Conservation (phyloP, 2,329 filamentous ascomycete species). For the Penicillium sp. region DNA sequence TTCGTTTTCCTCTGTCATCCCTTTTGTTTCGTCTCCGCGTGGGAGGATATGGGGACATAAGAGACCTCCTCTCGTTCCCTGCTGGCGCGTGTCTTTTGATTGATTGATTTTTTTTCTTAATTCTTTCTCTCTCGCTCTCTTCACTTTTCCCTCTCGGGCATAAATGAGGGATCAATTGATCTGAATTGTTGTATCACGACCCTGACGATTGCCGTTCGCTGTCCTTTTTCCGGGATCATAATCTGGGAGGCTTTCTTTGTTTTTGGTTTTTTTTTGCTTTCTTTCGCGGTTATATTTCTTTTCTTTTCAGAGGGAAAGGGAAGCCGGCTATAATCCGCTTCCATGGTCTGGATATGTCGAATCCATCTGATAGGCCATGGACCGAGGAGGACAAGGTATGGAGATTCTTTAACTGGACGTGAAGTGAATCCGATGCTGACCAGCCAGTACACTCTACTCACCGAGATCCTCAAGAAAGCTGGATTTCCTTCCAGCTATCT, state of each 20-base stretch:
- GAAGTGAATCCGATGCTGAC: conserved; percentile 7
- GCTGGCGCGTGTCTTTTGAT: conserved; percentile 12
- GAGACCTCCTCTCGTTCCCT: conserved; percentile 15
- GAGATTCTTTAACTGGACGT: neutral
- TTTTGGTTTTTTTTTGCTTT: conserved; percentile 12
- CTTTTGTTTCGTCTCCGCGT: conserved; percentile 9
- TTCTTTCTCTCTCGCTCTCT: conserved; percentile 10
- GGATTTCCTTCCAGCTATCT: conserved; percentile 32
- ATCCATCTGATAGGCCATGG: conserved; percentile 37
- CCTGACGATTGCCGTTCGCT: conserved; percentile 8
- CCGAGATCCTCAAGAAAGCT: conserved; percentile 37
- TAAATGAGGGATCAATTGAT: conserved; percentile 18
- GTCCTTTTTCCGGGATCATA: conserved; percentile 12
- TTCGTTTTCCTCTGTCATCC: conserved; percentile 7
- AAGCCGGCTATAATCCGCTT: conserved; percentile 17
- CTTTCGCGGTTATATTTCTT: conserved; percentile 9
- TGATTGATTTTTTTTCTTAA: conserved; percentile 11
- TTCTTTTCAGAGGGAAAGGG: conserved; percentile 13
- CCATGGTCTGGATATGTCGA: conserved; percentile 39
- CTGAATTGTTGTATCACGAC: conserved; percentile 9
- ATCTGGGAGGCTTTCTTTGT: conserved; percentile 28
- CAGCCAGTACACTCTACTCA: conserved; percentile 35
- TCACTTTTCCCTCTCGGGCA: conserved; percentile 5
- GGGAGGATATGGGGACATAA: conserved; percentile 11
- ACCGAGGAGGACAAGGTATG: conserved; percentile 41